A percentile compares a stretch with the other conserved stretches of the same genome.
phyloP scores from a whole-genome alignment of 2,329 filamentous ascomycete species.

The Thelonectria blattea region DNA sequence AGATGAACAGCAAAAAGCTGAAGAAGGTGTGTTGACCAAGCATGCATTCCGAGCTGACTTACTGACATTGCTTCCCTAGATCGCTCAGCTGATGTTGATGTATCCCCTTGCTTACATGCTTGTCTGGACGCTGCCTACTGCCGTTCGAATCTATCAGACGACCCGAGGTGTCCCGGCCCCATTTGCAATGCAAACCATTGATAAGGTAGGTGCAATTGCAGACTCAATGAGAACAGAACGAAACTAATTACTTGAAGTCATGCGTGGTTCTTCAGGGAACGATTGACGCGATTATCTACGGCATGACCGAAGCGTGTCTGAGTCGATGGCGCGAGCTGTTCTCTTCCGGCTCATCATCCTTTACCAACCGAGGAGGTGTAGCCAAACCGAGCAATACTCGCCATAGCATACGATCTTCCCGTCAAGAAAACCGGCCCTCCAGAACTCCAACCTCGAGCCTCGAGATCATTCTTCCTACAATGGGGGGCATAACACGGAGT shows the following conservation, averaged over 20 bases:
- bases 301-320: constrained; percentile 9
- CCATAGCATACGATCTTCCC: not conserved
- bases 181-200: constrained; percentile 12
- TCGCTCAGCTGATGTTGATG: constrained; percentile 13
- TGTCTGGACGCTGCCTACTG: constrained; percentile 14
- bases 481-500: not conserved
- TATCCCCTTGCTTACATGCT: constrained; percentile 21
- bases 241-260: not conserved
- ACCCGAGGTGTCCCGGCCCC: constrained; percentile 9
- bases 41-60: not conserved
- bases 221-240: not conserved
- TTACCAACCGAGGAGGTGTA: not conserved
- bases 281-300: constrained; percentile 16
- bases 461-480: not conserved
- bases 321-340: constrained; percentile 8
- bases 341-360: not conserved
- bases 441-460: not conserved
- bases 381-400: not conserved
- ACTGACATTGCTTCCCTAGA: constrained; percentile 1
- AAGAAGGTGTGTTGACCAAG: not conserved
- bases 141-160: constrained; percentile 14
- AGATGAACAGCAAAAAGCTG: constrained; percentile 4
- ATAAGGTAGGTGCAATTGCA: constrained; percentile 6
- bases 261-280: constrained; percentile 16
- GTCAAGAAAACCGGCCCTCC: not conserved